These are phyloP conservation scores for Ustilago shanxiensis DNA, from an alignment of 1,284 basidiomycete species.

Conservation along the genomic window DNA sequence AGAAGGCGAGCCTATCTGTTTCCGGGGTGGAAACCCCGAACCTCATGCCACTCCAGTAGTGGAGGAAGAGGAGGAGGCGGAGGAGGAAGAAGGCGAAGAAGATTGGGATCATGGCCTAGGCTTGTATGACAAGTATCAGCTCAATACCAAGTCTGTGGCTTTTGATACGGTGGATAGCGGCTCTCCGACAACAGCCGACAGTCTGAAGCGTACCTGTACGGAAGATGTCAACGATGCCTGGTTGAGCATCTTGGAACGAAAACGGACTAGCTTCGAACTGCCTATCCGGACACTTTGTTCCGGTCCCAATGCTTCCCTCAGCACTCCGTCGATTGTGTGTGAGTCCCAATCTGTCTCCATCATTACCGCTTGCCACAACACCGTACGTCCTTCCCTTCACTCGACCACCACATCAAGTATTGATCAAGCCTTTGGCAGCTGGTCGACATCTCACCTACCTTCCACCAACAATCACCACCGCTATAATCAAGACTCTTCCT, in stretches of 20 bases:
- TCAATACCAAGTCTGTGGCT: neutral
- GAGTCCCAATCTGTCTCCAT: no score
- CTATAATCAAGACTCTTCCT: neutral
- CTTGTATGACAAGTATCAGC: neutral
- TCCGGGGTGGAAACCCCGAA: neutral
- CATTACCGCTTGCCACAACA: neutral
- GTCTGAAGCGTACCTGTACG: no score
- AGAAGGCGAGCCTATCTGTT: neutral
- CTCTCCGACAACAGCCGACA: no score
- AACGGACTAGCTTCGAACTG: no score
- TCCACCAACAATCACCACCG: neutral
- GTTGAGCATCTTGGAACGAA: no score
- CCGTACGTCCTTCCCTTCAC: neutral
- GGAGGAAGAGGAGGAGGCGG: neutral
- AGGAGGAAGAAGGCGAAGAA: neutral
- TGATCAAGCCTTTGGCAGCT: neutral
- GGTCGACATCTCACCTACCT: neutral
- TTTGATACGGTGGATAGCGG: neutral
- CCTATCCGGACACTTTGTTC: no score
- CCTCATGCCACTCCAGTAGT: neutral
- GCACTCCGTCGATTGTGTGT: no score
- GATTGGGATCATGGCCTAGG: slow-evolving; percentile 8
- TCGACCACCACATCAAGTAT: neutral
- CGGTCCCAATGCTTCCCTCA: no score
- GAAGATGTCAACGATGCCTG: no score